These are phyloP conservation scores for Apodospora peruviana DNA, from an alignment of 495 filamentous ascomycete genomes.

Conservation along the genomic window DNA sequence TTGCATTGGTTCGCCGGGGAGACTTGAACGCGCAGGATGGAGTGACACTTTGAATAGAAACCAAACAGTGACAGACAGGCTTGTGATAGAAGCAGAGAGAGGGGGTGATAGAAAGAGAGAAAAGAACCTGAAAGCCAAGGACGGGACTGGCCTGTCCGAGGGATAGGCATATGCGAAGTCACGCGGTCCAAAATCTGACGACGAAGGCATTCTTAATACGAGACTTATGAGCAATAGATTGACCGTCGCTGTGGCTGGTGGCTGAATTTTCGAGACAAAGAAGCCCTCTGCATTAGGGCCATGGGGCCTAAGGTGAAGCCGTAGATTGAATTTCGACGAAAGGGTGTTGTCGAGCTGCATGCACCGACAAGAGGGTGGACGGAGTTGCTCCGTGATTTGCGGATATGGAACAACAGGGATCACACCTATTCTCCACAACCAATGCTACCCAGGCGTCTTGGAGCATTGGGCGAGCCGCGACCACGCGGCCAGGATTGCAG, in stretches of 20 bases:
- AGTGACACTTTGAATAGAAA: neutral
- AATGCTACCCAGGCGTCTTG: conserved; percentile 2
- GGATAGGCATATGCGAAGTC: conserved; percentile 13
- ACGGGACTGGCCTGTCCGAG: conserved; percentile 4
- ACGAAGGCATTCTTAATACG: conserved; percentile 8
- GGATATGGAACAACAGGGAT: conserved; percentile 4
- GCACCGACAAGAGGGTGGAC: conserved; percentile 5
- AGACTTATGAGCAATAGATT: conserved; percentile 10
- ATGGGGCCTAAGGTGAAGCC: conserved; percentile 3
- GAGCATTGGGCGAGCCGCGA: conserved; percentile 3
- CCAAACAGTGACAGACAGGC: neutral
- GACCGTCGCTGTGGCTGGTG: conserved; percentile 6
- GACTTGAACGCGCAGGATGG: neutral
- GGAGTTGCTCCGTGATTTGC: conserved; percentile 11
- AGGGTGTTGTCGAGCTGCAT: conserved; percentile 14
- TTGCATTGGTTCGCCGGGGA: neutral
- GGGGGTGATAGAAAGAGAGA: neutral
- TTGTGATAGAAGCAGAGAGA: neutral
- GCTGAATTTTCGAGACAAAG: conserved; percentile 5
- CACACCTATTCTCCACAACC: conserved; percentile 5
- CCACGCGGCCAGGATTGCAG: neutral
- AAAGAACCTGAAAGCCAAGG: neutral
- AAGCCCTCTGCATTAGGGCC: conserved; percentile 2
- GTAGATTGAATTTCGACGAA: conserved; percentile 3
- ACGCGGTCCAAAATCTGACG: conserved; percentile 12